phyloP scores from a whole-genome alignment of 2,329 filamentous ascomycete species.

The Drechslera avenae region DNA sequence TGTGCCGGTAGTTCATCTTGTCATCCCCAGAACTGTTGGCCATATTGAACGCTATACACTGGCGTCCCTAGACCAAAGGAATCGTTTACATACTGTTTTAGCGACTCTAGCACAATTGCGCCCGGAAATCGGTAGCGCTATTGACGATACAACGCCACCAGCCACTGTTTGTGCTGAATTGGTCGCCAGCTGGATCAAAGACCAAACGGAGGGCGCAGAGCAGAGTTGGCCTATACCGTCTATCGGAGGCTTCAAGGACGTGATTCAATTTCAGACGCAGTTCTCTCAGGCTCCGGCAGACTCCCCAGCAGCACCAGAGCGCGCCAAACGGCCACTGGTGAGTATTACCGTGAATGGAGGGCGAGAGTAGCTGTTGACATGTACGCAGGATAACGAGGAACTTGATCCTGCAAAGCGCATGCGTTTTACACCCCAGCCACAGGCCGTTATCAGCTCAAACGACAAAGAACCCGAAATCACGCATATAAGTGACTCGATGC shows the following conservation, averaged over 20 bases:
- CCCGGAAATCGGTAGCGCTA: slow-evolving; percentile 38
- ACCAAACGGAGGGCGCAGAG: slow-evolving; percentile 9
- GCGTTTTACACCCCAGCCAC: slow-evolving; percentile 42
- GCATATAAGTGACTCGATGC: slow-evolving; percentile 52
- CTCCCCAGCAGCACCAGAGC: slow-evolving; percentile 24
- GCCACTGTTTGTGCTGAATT: slow-evolving; percentile 31
- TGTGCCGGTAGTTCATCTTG: slow-evolving; percentile 46
- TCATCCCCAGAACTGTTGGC: slow-evolving; percentile 50
- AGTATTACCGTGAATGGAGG: not conserved
- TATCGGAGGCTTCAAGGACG: slow-evolving; percentile 39
- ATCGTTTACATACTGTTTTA: slow-evolving; percentile 45
- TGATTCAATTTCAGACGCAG: slow-evolving; percentile 38
- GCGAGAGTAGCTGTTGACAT: not conserved
- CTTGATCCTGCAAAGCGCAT: slow-evolving; percentile 41
- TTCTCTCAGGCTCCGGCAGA: slow-evolving; percentile 22
- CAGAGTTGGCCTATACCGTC: slow-evolving; percentile 37
- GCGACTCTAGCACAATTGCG: slow-evolving; percentile 44
- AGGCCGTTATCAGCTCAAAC: not conserved
- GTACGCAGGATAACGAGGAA: slow-evolving; percentile 26
- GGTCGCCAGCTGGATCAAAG: slow-evolving; percentile 33
- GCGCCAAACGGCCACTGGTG: slow-evolving; percentile 38
- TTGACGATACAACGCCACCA: slow-evolving; percentile 35
- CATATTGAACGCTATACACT: slow-evolving; percentile 52
- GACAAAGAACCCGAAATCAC: slow-evolving; percentile 39
- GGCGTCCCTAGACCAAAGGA: slow-evolving; percentile 16